These are phyloP conservation scores for Scalesia atractyloides DNA, from an alignment of 129 eudicot genomes.

Conservation along the genomic window DNA sequence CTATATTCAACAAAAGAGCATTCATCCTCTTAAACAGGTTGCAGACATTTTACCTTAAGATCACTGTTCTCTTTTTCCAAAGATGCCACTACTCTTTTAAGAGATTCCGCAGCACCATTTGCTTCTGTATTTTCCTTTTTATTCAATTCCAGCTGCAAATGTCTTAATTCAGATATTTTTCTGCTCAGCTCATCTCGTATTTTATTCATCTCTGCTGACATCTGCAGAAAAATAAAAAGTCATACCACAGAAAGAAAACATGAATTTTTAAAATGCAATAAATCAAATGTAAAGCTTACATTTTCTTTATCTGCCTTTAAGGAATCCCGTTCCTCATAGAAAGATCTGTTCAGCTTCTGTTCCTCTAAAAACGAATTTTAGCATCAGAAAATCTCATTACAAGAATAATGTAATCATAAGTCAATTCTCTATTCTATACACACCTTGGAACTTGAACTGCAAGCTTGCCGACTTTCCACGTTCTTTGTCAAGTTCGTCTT, in stretches of 20 bases:
- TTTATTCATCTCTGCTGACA: constrained; percentile 56
- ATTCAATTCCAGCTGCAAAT: constrained; percentile 64
- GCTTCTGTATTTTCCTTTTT: constrained; percentile 51
- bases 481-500: constrained; percentile 66
- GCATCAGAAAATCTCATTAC: constrained; percentile 40
- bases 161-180: constrained; percentile 60
- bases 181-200: constrained; percentile 61
- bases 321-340: constrained; percentile 57
- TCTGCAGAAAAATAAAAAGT: constrained; percentile 42
- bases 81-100: constrained; percentile 53
- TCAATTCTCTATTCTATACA: constrained; percentile 1
- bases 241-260: neutral
- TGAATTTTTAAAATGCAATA: constrained; percentile 6
- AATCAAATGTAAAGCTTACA: constrained; percentile 49
- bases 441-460: constrained; percentile 68
- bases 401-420: constrained; percentile 3
- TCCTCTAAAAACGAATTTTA: constrained; percentile 59
- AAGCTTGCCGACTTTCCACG: constrained; percentile 52
- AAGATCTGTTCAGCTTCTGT: constrained; percentile 60
- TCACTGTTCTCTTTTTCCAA: constrained; percentile 65
- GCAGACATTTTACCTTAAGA: constrained; percentile 57
- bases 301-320: constrained; percentile 63
- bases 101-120: constrained; percentile 45
- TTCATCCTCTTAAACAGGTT: too few species aligned
- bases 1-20: constrained; percentile 14